These are phyloP conservation scores for Sarocladium brachiariae DNA, from an alignment of 2,329 filamentous ascomycete species.

Conservation along the genomic window DNA sequence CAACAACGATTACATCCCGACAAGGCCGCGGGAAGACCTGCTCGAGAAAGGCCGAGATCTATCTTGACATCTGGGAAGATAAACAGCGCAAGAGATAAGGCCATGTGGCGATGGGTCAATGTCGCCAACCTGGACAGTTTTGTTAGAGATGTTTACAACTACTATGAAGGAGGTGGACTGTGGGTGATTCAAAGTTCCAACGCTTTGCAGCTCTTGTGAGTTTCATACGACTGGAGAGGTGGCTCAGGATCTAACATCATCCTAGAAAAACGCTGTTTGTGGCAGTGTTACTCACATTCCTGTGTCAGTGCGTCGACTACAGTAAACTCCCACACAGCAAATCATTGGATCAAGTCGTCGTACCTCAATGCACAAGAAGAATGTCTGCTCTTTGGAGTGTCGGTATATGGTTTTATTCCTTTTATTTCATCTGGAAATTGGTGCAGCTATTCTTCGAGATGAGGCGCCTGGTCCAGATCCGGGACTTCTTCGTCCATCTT, in stretches of 20 bases:
- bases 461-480: constrained; percentile 66
- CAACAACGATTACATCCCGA: constrained; percentile 45
- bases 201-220: constrained; percentile 65
- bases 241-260: constrained; percentile 11
- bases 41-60: constrained; percentile 20
- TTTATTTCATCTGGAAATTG: constrained; percentile 78
- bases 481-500: constrained; percentile 78
- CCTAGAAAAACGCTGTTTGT: constrained; percentile 75
- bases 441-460: constrained; percentile 69
- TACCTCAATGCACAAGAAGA: constrained; percentile 66
- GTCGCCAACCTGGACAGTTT: constrained; percentile 85
- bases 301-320: constrained; percentile 83
- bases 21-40: constrained; percentile 17
- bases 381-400: constrained; percentile 75
- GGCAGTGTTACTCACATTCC: constrained; percentile 72
- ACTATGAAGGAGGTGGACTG: constrained; percentile 75
- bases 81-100: constrained; percentile 53
- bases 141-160: constrained; percentile 76
- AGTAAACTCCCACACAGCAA: constrained; percentile 61
- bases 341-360: constrained; percentile 44
- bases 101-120: constrained; percentile 90
- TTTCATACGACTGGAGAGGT: constrained; percentile 11
- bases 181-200: constrained; percentile 76
- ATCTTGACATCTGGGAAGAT: constrained; percentile 18
- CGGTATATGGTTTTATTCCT: constrained; percentile 74